Conservation (phyloP, 495 filamentous ascomycete genomes). For the Penicillium ochrochloron region DNA sequence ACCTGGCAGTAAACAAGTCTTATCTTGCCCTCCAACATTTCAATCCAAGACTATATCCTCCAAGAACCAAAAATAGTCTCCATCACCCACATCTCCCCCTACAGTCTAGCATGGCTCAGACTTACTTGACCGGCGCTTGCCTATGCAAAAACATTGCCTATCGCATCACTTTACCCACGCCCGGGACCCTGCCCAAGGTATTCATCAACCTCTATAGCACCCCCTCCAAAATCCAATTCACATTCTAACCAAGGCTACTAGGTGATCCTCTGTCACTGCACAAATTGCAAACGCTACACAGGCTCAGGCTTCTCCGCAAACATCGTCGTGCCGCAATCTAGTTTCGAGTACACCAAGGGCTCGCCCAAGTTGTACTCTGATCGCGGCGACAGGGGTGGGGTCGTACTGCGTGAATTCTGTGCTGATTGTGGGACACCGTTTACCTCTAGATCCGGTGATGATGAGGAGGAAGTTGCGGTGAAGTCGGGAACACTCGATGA, state of each 20-base stretch:
- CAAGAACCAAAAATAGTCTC: not conserved
- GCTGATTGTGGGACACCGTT: constrained; percentile 34
- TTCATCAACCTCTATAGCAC: not conserved
- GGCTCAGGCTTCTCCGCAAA: constrained; percentile 37
- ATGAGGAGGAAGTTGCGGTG: constrained; percentile 14
- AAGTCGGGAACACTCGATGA: constrained; percentile 39
- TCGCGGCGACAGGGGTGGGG: constrained; percentile 12
- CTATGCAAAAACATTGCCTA: constrained; percentile 36
- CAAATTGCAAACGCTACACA: constrained; percentile 37
- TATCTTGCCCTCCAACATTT: not conserved
- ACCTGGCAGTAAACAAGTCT: not conserved
- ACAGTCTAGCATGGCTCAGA: constrained; percentile 10
- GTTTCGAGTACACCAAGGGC: constrained; percentile 25
- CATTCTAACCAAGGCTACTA: not conserved
- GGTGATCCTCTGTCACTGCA: constrained; percentile 41
- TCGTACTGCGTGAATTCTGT: constrained; percentile 31
- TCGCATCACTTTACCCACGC: constrained; percentile 27
- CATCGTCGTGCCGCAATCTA: constrained; percentile 26
- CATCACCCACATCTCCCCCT: not conserved
- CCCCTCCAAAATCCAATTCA: not conserved
- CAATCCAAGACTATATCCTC: not conserved
- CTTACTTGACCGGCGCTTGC: constrained; percentile 29
- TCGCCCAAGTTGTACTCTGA: constrained; percentile 32
- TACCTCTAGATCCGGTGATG: constrained; percentile 20
- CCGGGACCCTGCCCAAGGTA: constrained; percentile 30